phyloP scores from a whole-genome alignment of 2,329 filamentous ascomycete species.

The Ilyonectria destructans region DNA sequence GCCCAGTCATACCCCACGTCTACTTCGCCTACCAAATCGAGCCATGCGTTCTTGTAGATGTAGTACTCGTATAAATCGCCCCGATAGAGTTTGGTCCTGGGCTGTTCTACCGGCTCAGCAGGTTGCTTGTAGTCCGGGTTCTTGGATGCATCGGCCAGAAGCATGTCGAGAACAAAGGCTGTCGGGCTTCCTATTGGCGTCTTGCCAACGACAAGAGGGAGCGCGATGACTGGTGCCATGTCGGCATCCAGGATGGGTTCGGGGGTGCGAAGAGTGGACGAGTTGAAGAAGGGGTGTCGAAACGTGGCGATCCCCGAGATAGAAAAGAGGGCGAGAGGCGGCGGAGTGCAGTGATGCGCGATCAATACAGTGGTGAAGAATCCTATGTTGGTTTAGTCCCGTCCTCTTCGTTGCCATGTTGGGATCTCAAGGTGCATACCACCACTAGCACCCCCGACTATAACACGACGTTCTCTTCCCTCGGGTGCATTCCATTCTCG shows the following conservation, averaged over 20 bases:
- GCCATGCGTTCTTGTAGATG: conserved; percentile 52
- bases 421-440: conserved; percentile 41
- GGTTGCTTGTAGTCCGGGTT: conserved; percentile 43
- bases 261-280: conserved; percentile 50
- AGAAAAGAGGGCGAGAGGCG: conserved; percentile 54
- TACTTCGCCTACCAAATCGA: conserved; percentile 47
- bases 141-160: conserved; percentile 49
- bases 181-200: conserved; percentile 31
- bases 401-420: not conserved
- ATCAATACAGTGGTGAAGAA: conserved; percentile 52
- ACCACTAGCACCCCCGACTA: conserved; percentile 54
- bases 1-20: conserved; percentile 55
- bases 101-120: not conserved
- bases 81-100: conserved; percentile 12
- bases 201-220: conserved; percentile 46
- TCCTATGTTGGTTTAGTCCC: conserved; percentile 38
- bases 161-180: conserved; percentile 48
- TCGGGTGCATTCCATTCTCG: conserved; percentile 36
- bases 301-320: conserved; percentile 57
- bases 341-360: conserved; percentile 50
- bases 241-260: conserved; percentile 48
- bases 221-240: conserved; percentile 43
- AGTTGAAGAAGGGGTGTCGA: conserved; percentile 56
- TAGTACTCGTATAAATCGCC: conserved; percentile 55
- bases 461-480: conserved; percentile 46